phyloP scores from a whole-genome alignment of 805 yeast species.

The Spathaspora hagerdaliae region DNA sequence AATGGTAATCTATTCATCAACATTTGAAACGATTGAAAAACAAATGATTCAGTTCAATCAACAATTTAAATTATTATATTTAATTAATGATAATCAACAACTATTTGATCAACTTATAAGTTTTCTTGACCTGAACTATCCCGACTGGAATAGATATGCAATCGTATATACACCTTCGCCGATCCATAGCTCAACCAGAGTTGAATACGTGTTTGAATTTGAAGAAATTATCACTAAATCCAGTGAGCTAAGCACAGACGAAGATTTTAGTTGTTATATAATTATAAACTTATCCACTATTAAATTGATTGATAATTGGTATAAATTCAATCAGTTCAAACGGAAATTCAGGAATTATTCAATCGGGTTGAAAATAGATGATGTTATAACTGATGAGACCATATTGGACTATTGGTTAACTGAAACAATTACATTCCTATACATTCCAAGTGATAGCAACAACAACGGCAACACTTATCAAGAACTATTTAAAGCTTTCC shows the following conservation, averaged over 20 bases:
- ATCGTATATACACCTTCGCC: neutral
- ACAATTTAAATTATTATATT: neutral
- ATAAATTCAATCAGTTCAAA: neutral
- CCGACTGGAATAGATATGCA: conserved; percentile 1
- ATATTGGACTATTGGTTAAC: conserved; percentile 3
- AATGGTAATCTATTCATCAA: neutral
- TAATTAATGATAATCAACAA: neutral
- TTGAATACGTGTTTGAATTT: neutral
- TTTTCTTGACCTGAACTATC: neutral
- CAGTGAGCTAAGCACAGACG: neutral
- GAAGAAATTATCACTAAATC: neutral
- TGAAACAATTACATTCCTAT: conserved; percentile 2
- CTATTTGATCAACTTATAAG: neutral
- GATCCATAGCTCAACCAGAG: neutral
- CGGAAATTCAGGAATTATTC: neutral
- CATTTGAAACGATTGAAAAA: neutral
- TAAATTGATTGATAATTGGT: neutral
- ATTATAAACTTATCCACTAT: neutral
- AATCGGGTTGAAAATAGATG: neutral
- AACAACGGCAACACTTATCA: neutral
- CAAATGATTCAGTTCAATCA: neutral
- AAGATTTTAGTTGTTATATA: neutral
- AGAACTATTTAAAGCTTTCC: neutral
- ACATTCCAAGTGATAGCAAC: neutral
- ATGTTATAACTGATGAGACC: neutral